Conservation (phyloP, 2,329 filamentous ascomycete genomes). For the Colletotrichum aenigma region DNA sequence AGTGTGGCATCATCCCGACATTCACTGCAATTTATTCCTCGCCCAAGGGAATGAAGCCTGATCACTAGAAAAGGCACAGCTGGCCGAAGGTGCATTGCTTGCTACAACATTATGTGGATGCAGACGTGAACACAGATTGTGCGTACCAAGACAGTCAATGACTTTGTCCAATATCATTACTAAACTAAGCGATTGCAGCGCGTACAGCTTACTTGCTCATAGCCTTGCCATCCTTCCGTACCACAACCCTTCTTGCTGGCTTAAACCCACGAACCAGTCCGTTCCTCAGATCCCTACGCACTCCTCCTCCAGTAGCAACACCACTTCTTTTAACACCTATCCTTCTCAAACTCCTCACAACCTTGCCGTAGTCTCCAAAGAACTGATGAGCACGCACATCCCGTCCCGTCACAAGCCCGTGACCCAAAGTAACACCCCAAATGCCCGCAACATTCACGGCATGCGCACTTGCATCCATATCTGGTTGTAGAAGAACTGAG, state of each 20-base stretch:
- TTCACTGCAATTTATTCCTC: no score
- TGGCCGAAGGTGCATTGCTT: no score
- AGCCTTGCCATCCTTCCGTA: neutral
- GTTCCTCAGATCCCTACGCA: slow-evolving; percentile 38
- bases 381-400: slow-evolving; percentile 57
- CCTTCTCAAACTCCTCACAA: slow-evolving; percentile 41
- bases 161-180: neutral
- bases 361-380: slow-evolving; percentile 54
- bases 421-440: slow-evolving; percentile 64
- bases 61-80: no score
- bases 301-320: slow-evolving; percentile 47
- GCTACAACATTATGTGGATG: no score
- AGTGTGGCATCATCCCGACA: no score
- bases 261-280: slow-evolving; percentile 42
- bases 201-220: neutral
- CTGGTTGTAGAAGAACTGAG: slow-evolving; percentile 58
- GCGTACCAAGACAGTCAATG: no score
- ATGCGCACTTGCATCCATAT: slow-evolving; percentile 48
- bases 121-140: no score
- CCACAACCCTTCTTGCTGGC: neutral
- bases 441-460: slow-evolving; percentile 50
- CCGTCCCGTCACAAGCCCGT: slow-evolving; percentile 47
- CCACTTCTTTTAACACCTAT: slow-evolving; percentile 39
- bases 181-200: neutral
- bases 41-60: no score